Evolutionary conservation across 805 yeast species (phyloP), one percentile per base, ranked within the genome.

Genomic region (Wickerhamiella galacta): DNA sequence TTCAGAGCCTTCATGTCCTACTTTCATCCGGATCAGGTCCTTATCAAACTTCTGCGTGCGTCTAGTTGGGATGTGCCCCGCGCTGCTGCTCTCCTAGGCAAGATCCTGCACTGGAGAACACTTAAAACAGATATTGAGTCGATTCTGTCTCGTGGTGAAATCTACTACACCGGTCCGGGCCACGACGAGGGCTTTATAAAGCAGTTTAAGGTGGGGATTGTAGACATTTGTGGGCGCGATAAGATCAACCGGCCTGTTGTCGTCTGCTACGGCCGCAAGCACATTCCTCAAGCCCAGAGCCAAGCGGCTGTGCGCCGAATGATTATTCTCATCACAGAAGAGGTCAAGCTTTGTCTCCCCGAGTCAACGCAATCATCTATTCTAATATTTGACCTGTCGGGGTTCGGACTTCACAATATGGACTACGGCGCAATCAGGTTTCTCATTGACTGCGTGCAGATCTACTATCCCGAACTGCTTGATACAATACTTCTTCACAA

Each of bases 21-120:
- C 27, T 96, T 87, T 52, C 64, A 75, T 28, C 79, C 92, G 3
- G 98, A 90, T 54, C 75, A 77, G 44, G 55, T 75, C 43, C 33
- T 80, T 19, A 61, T 85, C 47, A 67, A 93, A 46, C 85, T 76
- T 46, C 56, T 80, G 20, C 66, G 93, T 44, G 95, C 95, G 24
- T 72, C 95, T 57, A 82, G 81, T 56, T 82, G 82, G 75, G 71
- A 78, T 42, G 63, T 73, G 17, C 75, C 71, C 43, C 70, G 72
- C 47, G 65, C 83, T 0, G 51, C 79, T 34, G 60, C 61, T 12
- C 82, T 83, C 93, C 47, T 81, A 33, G 63, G 75, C n/a, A 61
- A 66, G 39, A 74, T 92, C 5, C 52, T 81, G 45, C 63, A 67
- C 40, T 85, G 95, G 93, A 71, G 96, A 49, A 41, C 60, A n/a